Evolutionary conservation across 2,329 filamentous ascomycete genomes (phyloP).

Genomic region (Fusarium pseudonygamai): DNA sequence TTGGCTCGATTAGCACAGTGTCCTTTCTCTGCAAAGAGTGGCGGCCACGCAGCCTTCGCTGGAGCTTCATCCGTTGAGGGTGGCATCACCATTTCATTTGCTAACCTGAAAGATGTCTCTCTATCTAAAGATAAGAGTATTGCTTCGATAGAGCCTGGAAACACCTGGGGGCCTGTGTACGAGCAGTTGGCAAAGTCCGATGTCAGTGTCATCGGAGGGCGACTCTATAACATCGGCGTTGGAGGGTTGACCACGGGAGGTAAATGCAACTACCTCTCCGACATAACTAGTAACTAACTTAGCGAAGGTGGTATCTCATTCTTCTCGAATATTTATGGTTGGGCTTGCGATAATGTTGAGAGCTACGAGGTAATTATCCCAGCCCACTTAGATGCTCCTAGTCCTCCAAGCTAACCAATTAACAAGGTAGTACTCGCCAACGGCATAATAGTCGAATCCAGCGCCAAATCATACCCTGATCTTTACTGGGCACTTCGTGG

Average conservation of each 20-base stretch:
- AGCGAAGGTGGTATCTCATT: constrained; percentile 53
- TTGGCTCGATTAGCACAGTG: constrained; percentile 20
- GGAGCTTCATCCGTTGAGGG: constrained; percentile 50
- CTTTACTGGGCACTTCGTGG: constrained; percentile 55
- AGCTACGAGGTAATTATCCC: constrained; percentile 39
- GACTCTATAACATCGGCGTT: constrained; percentile 53
- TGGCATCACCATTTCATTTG: constrained; percentile 51
- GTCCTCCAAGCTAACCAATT: neutral
- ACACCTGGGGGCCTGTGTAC: constrained; percentile 53
- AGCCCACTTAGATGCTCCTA: neutral
- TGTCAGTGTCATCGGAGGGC: constrained; percentile 51
- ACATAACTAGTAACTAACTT: rapidly evolving
- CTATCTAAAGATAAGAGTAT: constrained; percentile 44
- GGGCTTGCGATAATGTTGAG: constrained; percentile 52
- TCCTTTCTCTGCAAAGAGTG: constrained; percentile 52
- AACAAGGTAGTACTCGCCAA: constrained; percentile 19
- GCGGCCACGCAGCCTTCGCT: constrained; percentile 56
- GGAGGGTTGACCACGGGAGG: constrained; percentile 52
- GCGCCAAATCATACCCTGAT: constrained; percentile 45
- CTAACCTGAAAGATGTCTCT: constrained; percentile 46
- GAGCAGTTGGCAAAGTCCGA: constrained; percentile 44
- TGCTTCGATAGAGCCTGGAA: constrained; percentile 51
- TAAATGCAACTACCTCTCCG: neutral
- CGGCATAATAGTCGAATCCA: constrained; percentile 10
- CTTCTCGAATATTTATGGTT: constrained; percentile 52